Base-by-base conservation (phyloP, 768 basidiomycete genomes). In the Psilocybe sp. region DNA sequence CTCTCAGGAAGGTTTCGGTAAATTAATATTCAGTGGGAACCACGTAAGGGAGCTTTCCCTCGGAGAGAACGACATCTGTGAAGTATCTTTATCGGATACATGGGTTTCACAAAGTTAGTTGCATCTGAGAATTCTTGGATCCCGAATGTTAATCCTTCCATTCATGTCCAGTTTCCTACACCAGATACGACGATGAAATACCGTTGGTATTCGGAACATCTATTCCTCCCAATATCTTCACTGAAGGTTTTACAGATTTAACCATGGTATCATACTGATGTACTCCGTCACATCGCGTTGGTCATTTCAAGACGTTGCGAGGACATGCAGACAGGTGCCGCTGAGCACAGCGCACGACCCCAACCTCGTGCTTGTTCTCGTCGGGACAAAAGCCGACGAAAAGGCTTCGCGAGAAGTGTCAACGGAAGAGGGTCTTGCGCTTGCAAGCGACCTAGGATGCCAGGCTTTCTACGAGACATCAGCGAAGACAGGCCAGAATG, bases 361-460 rank as follows among this genome's bases (percentile, higher is more conserved):
- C 3, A 53, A 52, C 15, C 46, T 52, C 10, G 46, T 57, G 8
- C 53, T 61, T 19, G 54, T 64, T 12, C 58, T 68, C 14, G 59
- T 66, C 3, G 64, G 63, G n/a, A 65, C 59, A 31, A 65, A 64
- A 51, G 56, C 58, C 32, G 66, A 68, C 47, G 42, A 61, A 13
- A 47, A 32, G 28, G 37, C 49, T 1, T 48, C 60, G 18, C 53
- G 64, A 20, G 60, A 61, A 40, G 60, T 68, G 6, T 56, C 57
- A 0, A 12, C 44, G 15, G 59, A 64, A 20, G 64, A 65, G 45
- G 64, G 64, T 7, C 23, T 16, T 12, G 58, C 51, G 11, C 58
- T 68, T 12, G 64, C 64, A 10, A 44, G 49, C 14, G 54, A 60
- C 43, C 53, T 68, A 3, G 64, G 60, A 2, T 66, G 64, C 39